A percentile compares a stretch with the other conserved stretches of the same genome.
phyloP scores from a whole-genome alignment of 306 rosid species.

The Dryas octopetala region DNA sequence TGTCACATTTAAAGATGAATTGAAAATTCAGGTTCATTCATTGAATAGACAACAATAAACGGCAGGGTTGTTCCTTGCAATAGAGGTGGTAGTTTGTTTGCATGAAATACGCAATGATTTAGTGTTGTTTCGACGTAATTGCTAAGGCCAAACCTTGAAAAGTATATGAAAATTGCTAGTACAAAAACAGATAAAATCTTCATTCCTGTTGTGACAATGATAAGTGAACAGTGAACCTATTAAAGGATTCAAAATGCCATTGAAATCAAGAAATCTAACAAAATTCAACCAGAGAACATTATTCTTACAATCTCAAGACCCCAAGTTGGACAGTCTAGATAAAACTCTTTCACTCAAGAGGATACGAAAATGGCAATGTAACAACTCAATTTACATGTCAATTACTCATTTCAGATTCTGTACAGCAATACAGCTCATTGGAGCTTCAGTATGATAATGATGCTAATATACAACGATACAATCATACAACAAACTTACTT shows the following conservation, averaged over 20 bases:
- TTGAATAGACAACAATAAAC: too few relatives aligned
- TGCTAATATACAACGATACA: conserved; percentile 44
- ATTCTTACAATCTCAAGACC: conserved; percentile 37
- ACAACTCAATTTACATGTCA: conserved; percentile 38
- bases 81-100: background rate
- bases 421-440: conserved; percentile 43
- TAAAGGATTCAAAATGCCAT: conserved; percentile 17
- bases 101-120: background rate
- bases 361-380: conserved; percentile 11
- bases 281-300: conserved; percentile 33
- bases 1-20: background rate
- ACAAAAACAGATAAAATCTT: too few relatives aligned
- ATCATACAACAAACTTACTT: conserved; percentile 31
- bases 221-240: too few relatives aligned
- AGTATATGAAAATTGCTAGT: background rate
- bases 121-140: background rate
- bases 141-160: background rate
- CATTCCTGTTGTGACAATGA: background rate
- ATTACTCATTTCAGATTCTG: conserved; percentile 38
- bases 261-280: conserved; percentile 23
- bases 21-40: background rate
- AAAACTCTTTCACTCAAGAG: conserved; percentile 21
- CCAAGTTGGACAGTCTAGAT: conserved; percentile 20
- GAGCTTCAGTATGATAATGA: conserved; percentile 29
- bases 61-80: too few relatives aligned